Percentiles rank a stretch among this genome's conserved stretches.
Conservation (phyloP, 331 rosid species). For the Stylosanthes scabra region DNA sequence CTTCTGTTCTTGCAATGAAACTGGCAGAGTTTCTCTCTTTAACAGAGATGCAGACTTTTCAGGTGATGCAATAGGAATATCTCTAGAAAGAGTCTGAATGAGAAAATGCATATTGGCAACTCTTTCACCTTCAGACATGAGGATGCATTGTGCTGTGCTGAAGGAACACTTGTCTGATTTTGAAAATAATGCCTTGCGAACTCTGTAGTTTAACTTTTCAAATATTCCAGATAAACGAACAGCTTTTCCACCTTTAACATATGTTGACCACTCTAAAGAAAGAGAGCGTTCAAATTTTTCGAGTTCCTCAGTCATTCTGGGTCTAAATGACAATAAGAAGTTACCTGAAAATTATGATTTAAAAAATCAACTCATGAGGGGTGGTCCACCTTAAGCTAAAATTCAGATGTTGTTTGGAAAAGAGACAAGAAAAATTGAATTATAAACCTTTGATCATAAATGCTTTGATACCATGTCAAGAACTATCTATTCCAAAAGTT, state of each 20-base stretch:
- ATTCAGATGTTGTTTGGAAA: too few relatives aligned
- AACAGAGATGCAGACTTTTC: constrained; percentile 47
- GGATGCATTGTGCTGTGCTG: constrained; percentile 69
- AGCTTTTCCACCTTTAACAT: constrained; percentile 91
- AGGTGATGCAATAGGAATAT: constrained; percentile 68
- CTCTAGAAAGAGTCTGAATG: constrained; percentile 74
- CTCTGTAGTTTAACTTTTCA: constrained; percentile 82
- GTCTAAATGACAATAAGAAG: constrained; percentile 88
- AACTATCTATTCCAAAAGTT: too few relatives aligned
- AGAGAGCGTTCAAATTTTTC: constrained; percentile 52
- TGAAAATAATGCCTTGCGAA: constrained; percentile 73
- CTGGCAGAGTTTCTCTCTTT: constrained; percentile 56
- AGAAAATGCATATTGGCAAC: constrained; percentile 75
- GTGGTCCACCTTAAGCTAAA: background rate
- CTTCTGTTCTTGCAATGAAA: constrained; percentile 80
- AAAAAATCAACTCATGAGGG: constrained; percentile 39
- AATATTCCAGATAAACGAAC: constrained; percentile 84
- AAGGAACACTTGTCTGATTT: constrained; percentile 71
- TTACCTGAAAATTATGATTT: constrained; percentile 78
- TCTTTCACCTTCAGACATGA: constrained; percentile 58
- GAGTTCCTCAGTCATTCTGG: constrained; percentile 57
- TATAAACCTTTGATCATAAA: too few relatives aligned
- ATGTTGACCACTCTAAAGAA: constrained; percentile 81
- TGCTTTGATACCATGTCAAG: too few relatives aligned
- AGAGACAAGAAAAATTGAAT: too few relatives aligned